Percentiles rank a stretch among this genome's conserved stretches.
Conservation (phyloP, 108 stramenopile species). For the Discostella stelligeroides region DNA sequence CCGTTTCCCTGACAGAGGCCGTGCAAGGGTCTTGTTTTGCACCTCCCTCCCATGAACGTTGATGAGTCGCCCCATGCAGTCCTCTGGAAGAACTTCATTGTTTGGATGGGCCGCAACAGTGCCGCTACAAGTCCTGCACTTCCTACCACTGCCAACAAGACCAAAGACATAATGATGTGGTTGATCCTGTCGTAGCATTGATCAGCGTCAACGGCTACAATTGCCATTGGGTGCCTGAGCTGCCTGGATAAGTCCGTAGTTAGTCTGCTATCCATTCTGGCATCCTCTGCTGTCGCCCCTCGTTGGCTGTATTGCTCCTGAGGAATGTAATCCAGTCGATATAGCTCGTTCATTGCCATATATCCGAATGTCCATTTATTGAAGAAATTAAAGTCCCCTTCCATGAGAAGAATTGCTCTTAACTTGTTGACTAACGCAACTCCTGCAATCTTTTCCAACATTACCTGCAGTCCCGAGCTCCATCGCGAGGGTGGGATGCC, state of each 20-base stretch:
- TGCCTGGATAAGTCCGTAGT: slow-evolving; percentile 1
- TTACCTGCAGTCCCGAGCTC: too few species aligned
- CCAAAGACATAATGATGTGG: background rate
- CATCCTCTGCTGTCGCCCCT: slow-evolving; percentile 16
- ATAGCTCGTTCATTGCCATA: background rate
- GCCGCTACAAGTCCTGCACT: background rate
- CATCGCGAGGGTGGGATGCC: slow-evolving; percentile 7
- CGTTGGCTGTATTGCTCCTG: too few species aligned
- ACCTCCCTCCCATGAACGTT: slow-evolving; percentile 8
- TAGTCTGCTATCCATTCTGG: background rate
- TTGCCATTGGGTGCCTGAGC: background rate
- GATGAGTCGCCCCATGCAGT: slow-evolving; percentile 7
- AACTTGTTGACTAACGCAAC: slow-evolving; percentile 15
- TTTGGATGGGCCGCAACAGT: background rate
- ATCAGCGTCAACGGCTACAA: background rate
- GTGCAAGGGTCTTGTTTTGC: background rate
- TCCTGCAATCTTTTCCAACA: slow-evolving; percentile 26
- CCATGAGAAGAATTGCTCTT: slow-evolving; percentile 21
- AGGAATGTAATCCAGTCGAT: too few species aligned
- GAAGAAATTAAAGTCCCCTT: slow-evolving; percentile 12
- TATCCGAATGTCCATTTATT: slow-evolving; percentile 5
- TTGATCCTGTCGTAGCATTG: slow-evolving; percentile 12
- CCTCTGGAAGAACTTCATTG: too few species aligned
- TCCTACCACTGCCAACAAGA: background rate
- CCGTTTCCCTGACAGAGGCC: slow-evolving; percentile 4